Percentiles rank a stretch among this genome's conserved stretches.
These are phyloP conservation scores for Kockovaella imperatae DNA, from an alignment of 768 basidiomycete species.

Conservation along the genomic window DNA sequence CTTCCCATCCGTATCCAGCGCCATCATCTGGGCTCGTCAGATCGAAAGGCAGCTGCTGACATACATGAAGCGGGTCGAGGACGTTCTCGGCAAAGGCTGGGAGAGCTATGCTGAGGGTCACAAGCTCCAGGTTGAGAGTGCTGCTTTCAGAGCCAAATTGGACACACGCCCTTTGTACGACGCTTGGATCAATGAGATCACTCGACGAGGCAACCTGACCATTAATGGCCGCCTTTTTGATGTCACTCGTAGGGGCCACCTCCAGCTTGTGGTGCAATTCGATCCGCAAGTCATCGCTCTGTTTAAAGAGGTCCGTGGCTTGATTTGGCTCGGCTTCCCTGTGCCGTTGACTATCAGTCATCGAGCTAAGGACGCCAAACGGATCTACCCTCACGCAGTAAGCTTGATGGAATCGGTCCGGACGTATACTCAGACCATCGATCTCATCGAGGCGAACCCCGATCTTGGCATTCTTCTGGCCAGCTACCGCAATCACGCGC, in stretches of 20 bases:
- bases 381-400: slow-evolving; percentile 96
- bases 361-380: slow-evolving; percentile 97
- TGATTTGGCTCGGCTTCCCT: slow-evolving; percentile 91
- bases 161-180: slow-evolving; percentile 91
- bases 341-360: slow-evolving; percentile 91
- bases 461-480: slow-evolving; percentile 91
- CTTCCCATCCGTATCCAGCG: slow-evolving; percentile 92
- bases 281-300: slow-evolving; percentile 89
- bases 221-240: slow-evolving; percentile 89
- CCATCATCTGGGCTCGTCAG: slow-evolving; percentile 98
- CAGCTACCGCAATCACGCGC: slow-evolving; percentile 84
- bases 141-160: slow-evolving; percentile 89
- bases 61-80: slow-evolving; percentile 98
- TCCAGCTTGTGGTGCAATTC: slow-evolving; percentile 84
- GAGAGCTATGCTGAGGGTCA: slow-evolving; percentile 99
- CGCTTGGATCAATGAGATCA: slow-evolving; percentile 94
- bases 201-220: slow-evolving; percentile 52
- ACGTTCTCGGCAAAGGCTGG: slow-evolving; percentile 95
- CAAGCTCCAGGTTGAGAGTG: slow-evolving; percentile 83
- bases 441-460: slow-evolving; percentile 79
- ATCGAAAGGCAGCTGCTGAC: slow-evolving; percentile 91
- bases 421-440: slow-evolving; percentile 91
- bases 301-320: slow-evolving; percentile 95
- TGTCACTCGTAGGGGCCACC: slow-evolving; percentile 55
- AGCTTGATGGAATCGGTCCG: slow-evolving; percentile 90